Base-by-base conservation (phyloP, 371 early-diverging fungal species). In the Mucor irregularis region DNA sequence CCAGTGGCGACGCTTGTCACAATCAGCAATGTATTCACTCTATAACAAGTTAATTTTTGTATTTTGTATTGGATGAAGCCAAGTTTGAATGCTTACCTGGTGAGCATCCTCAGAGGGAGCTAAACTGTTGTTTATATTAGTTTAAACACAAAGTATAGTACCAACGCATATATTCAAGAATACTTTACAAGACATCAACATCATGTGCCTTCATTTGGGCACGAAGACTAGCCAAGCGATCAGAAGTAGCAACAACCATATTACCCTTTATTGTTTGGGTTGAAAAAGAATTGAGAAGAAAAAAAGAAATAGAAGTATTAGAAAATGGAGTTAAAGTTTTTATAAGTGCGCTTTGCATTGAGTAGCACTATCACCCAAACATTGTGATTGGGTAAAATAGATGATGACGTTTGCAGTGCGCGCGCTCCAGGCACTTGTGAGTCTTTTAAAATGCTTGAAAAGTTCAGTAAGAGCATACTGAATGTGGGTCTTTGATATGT, bases 61-160 rank as follows among this genome's bases (percentile, higher is more conserved):
- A n/a, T n/a, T n/a, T n/a, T n/a, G n/a, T n/a, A n/a, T n/a, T n/a
- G n/a, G n/a, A n/a, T n/a, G n/a, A n/a, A n/a, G n/a, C n/a, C n/a
- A n/a, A n/a, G n/a, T n/a, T n/a, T n/a, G n/a, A n/a, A n/a, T n/a
- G n/a, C 45, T 47, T 71, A 91, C 94, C 83, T 96, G 95, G 69
- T 97, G 97, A 6, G 97, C 94, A 68, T 96, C 97, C 68, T 95
- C 98, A 40, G 90, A 83, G 37, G 98, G 98, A n/a, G 96, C 82
- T 46, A 95, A 83, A 71, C 92, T 84, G 56, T 25, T 42, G 8
- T 26, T 17, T 11, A 30, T 37, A n/a, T 31, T 26, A 42, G 37
- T 34, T 49, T 22, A 47, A 22, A 44, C 3, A 21, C 10, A 11
- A 17, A 5, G 35, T 31, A 4, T 40, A 17, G n/a, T 13, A 16